Percentiles rank a stretch among this genome's conserved stretches.
These are phyloP conservation scores for Desmodesmus armatus DNA, from an alignment of 139 green algal species.

Conservation along the genomic window DNA sequence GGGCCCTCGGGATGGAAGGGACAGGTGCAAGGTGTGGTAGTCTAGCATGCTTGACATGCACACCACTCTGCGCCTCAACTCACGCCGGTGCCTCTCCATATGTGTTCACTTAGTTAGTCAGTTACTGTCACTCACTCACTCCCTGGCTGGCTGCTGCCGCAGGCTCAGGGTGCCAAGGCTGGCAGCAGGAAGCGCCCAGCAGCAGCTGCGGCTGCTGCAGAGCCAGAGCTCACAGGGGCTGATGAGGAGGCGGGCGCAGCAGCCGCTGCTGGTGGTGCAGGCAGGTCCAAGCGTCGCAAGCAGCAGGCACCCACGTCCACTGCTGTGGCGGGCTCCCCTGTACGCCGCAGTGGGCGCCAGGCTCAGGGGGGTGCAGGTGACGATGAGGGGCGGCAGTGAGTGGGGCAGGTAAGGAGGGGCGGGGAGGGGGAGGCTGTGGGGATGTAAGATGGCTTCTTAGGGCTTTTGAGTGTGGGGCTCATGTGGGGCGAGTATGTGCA, in stretches of 20 bases:
- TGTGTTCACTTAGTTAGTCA: no score
- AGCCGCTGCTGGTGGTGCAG: not conserved
- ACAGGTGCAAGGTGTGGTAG: not conserved
- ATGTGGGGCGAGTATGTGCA: not conserved
- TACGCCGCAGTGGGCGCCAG: not conserved
- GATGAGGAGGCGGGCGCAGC: not conserved
- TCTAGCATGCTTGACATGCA: not conserved
- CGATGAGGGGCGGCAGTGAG: slow-evolving; percentile 24
- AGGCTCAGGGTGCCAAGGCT: not conserved
- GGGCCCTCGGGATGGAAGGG: not conserved
- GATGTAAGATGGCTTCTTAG: not conserved
- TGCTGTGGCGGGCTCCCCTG: no score
- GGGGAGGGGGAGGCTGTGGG: not conserved
- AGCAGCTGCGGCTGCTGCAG: not conserved
- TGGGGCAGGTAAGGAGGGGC: slow-evolving; percentile 8
- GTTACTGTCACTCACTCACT: no score
- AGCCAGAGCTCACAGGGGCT: not conserved
- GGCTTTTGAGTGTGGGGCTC: no score
- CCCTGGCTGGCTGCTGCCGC: no score
- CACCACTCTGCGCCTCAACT: not conserved
- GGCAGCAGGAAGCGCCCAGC: not conserved
- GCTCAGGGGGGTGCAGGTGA: not conserved
- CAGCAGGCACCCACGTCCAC: slow-evolving; percentile 19
- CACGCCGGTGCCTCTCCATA: not conserved
- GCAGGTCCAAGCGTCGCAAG: not conserved